Percentiles rank a stretch among this genome's conserved stretches.
Evolutionary conservation across 1,139 yeast species (phyloP).

Genomic region (Candida dubliniensis): DNA sequence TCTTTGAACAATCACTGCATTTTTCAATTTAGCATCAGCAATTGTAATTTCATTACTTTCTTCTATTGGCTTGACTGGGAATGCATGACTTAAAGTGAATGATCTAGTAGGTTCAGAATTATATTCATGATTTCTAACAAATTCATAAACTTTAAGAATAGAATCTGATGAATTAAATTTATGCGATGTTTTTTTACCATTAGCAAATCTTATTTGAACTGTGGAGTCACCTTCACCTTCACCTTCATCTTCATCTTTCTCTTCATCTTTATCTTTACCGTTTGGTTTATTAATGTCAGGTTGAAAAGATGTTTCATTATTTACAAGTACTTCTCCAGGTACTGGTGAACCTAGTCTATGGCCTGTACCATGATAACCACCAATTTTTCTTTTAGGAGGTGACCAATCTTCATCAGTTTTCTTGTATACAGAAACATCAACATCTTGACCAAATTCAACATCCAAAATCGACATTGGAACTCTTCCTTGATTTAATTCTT

Average conservation of each 20-base stretch:
- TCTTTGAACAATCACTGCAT: conserved; percentile 89
- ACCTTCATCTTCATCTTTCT: conserved; percentile 14
- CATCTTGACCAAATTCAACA: conserved; percentile 89
- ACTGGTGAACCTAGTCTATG: conserved; percentile 88
- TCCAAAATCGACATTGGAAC: conserved; percentile 87
- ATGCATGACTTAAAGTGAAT: conserved; percentile 75
- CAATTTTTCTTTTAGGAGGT: conserved; percentile 66
- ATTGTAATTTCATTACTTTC: conserved; percentile 53
- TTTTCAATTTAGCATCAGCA: conserved; percentile 72
- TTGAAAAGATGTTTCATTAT: conserved; percentile 1
- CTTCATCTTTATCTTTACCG: conserved; percentile 18
- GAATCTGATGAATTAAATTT: conserved; percentile 66
- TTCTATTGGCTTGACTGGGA: conserved; percentile 77
- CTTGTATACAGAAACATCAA: conserved; percentile 86
- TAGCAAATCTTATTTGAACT: conserved; percentile 83
- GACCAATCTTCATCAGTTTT: conserved; percentile 78
- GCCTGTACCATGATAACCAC: conserved; percentile 84
- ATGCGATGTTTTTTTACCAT: conserved; percentile 69
- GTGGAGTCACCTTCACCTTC: conserved; percentile 64
- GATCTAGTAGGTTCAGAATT: conserved; percentile 46
- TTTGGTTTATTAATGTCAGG: conserved; percentile 15
- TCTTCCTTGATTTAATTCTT: conserved; percentile 82
- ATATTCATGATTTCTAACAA: conserved; percentile 51
- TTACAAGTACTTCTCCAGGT: conserved; percentile 57
- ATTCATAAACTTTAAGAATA: conserved; percentile 68